These are phyloP conservation scores for Ogataea trehaloabstinens DNA, from an alignment of 805 yeast genomes.

Conservation along the genomic window DNA sequence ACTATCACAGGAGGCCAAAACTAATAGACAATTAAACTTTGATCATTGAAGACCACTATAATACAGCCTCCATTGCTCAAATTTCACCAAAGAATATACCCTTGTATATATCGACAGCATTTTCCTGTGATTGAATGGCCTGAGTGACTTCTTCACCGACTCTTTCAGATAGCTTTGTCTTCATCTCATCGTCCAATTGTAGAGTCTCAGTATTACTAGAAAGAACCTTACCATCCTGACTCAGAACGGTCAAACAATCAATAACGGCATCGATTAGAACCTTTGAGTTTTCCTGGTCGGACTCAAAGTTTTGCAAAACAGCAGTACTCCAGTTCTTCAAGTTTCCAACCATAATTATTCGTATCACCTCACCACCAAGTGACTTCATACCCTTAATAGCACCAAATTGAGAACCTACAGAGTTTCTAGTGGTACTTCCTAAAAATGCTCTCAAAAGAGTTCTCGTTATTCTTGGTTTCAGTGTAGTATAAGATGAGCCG, in stretches of 20 bases:
- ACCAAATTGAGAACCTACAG: conserved; percentile 90
- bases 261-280: conserved; percentile 46
- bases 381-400: conserved; percentile 81
- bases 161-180: conserved; percentile 47
- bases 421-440: conserved; percentile 64
- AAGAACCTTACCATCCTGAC: conserved; percentile 31
- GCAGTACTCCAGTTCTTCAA: conserved; percentile 73
- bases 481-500: conserved; percentile 82
- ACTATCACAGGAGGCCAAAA: conserved; percentile 4
- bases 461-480: conserved; percentile 91
- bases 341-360: conserved; percentile 82
- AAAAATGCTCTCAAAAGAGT: conserved; percentile 88
- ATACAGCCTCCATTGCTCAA: background rate
- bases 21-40: conserved; percentile 23
- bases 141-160: conserved; percentile 61
- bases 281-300: conserved; percentile 21
- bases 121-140: conserved; percentile 44
- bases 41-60: conserved; percentile 5
- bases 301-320: conserved; percentile 39
- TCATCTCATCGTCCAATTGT: conserved; percentile 32
- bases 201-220: conserved; percentile 21
- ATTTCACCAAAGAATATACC: conserved; percentile 76
- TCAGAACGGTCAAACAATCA: conserved; percentile 52
- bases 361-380: conserved; percentile 83
- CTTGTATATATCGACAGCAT: conserved; percentile 50